A percentile compares a stretch with the other conserved stretches of the same genome.
Conservation (phyloP, 352 stramenopile genomes). For the Lagenidium giganteum region DNA sequence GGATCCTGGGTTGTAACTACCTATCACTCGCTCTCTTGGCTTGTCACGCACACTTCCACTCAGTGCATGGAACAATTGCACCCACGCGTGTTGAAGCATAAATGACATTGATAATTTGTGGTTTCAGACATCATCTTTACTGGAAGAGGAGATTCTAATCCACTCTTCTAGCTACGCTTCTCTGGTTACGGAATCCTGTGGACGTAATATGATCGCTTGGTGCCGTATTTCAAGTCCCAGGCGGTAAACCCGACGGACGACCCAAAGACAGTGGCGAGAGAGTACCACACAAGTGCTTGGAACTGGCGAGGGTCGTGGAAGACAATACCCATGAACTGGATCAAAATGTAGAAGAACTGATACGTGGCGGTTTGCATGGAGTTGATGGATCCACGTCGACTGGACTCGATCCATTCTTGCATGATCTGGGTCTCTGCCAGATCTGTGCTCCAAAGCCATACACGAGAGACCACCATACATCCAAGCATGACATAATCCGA, state of each 20-base stretch:
- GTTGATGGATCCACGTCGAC: conserved; percentile 16
- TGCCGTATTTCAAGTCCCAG: conserved; percentile 21
- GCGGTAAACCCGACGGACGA: conserved; percentile 14
- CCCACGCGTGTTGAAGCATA: too few relatives aligned
- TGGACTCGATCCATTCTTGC: conserved; percentile 20
- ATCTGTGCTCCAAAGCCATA: conserved; percentile 19
- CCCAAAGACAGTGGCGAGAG: conserved; percentile 7
- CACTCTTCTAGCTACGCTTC: too few relatives aligned
- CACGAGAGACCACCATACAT: conserved; percentile 11
- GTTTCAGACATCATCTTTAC: too few relatives aligned
- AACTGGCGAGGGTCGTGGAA: conserved; percentile 20
- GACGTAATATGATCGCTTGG: conserved; percentile 4
- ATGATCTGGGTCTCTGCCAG: conserved; percentile 21
- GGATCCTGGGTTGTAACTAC: too few relatives aligned
- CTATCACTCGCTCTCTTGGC: too few relatives aligned
- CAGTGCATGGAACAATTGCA: too few relatives aligned
- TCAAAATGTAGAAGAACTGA: conserved; percentile 17
- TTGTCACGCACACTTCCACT: too few relatives aligned
- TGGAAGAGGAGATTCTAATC: too few relatives aligned
- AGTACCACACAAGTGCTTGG: conserved; percentile 16
- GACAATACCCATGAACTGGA: conserved; percentile 21
- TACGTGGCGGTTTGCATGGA: conserved; percentile 20
- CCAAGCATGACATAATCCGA: conserved; percentile 20
- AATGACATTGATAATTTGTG: too few relatives aligned
- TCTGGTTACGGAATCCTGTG: not conserved